Conservation (phyloP, 306 rosid genomes). For the Luffa acutangula region DNA sequence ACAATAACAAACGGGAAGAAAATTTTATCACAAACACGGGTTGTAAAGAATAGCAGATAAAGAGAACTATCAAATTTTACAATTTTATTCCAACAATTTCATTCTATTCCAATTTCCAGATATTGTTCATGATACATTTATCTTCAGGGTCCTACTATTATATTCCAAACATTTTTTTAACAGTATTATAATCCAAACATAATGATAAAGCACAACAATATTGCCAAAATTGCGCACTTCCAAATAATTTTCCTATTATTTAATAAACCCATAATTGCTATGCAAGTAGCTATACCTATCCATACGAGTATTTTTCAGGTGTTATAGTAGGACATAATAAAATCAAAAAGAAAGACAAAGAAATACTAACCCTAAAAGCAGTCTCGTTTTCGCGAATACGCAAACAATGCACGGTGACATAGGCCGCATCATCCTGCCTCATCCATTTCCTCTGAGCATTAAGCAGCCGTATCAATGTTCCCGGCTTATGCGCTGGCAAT, state of each 20-base stretch:
- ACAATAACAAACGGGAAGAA: not conserved
- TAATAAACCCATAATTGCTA: not conserved
- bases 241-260: not conserved
- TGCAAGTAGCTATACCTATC: not conserved
- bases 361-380: constrained; percentile 41
- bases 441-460: constrained; percentile 85
- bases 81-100: not conserved
- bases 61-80: not conserved
- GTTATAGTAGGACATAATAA: not conserved
- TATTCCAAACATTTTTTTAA: not conserved
- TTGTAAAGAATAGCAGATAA: not conserved
- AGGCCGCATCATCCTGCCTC: constrained; percentile 55
- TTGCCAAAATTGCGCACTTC: not conserved
- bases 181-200: not conserved
- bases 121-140: not conserved
- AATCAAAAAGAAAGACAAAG: not conserved
- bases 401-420: constrained; percentile 67
- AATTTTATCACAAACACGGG: not conserved
- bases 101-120: not conserved
- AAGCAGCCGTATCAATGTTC: constrained; percentile 39
- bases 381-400: constrained; percentile 80
- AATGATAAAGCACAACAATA: not conserved
- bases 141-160: not conserved
- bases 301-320: not conserved
- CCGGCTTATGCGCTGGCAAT: constrained; percentile 37